Conservation (phyloP, 352 stramenopile species). For the Aphanomyces cochlioides region DNA sequence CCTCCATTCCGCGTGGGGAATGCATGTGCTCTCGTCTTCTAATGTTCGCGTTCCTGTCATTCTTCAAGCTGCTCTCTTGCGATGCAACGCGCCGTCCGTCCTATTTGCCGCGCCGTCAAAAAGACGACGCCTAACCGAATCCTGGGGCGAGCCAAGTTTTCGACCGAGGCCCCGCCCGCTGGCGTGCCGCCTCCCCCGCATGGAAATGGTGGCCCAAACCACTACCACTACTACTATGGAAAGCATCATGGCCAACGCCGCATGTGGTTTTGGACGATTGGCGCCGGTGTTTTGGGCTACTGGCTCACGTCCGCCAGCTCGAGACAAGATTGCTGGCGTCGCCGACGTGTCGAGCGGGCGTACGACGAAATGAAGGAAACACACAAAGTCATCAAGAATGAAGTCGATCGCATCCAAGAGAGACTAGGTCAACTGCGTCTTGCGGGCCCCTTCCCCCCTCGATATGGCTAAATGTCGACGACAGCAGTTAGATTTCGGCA, state of each 20-base stretch:
- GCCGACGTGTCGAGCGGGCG: neutral
- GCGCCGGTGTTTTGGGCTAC: neutral
- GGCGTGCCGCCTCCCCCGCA: neutral
- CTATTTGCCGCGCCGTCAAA: neutral
- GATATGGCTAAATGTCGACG: too few species aligned
- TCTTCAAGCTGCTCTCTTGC: neutral
- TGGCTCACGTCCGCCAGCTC: neutral
- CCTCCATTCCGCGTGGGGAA: neutral
- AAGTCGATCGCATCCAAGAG: neutral
- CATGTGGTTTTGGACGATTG: slow-evolving; percentile 7
- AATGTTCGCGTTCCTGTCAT: neutral
- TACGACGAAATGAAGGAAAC: neutral
- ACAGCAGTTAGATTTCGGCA: too few species aligned
- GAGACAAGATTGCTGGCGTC: neutral
- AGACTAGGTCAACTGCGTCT: neutral
- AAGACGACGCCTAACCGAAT: neutral
- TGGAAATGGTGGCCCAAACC: neutral
- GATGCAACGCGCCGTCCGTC: slow-evolving; percentile 8
- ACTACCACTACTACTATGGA: slow-evolving; percentile 15
- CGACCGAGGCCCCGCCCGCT: neutral
- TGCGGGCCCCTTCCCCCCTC: neutral
- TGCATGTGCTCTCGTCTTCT: neutral
- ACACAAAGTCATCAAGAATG: neutral
- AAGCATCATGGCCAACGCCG: neutral
- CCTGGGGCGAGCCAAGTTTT: neutral